Percentiles rank a stretch among this genome's conserved stretches.
These are phyloP conservation scores for Vicia faba DNA, from an alignment of 306 rosid species.

Conservation along the genomic window DNA sequence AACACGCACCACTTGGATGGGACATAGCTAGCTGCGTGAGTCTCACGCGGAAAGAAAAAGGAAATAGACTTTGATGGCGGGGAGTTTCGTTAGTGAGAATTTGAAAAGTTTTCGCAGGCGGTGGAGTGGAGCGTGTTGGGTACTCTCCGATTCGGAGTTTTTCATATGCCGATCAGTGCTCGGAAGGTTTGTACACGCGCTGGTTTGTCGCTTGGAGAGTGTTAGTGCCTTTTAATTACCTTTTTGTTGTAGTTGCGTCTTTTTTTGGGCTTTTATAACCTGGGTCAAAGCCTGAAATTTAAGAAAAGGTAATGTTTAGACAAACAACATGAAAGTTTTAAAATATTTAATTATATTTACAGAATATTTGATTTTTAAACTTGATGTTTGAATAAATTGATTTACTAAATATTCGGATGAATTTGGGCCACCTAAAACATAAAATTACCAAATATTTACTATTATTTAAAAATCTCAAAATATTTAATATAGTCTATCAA, in stretches of 20 bases:
- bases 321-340: background rate
- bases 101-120: slow-evolving; percentile 41
- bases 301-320: background rate
- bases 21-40: background rate
- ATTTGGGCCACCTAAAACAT: too few species aligned
- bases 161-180: background rate
- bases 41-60: accelerated
- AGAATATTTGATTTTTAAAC: too few species aligned
- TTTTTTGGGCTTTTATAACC: background rate
- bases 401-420: too few species aligned
- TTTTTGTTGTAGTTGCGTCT: background rate
- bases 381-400: too few species aligned
- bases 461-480: too few species aligned
- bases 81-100: slow-evolving; percentile 38
- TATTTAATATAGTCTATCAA: too few species aligned
- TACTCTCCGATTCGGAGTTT: slow-evolving; percentile 14
- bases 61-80: slow-evolving; percentile 37
- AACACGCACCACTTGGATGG: slow-evolving; percentile 1
- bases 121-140: slow-evolving; percentile 11
- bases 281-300: slow-evolving; percentile 16
- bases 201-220: slow-evolving; percentile 30
- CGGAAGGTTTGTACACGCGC: slow-evolving; percentile 32
- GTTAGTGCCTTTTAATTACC: background rate
- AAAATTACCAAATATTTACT: too few species aligned
- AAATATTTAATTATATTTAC: too few species aligned